Base-by-base conservation (phyloP, 2,329 filamentous ascomycete genomes). In the Graphilbum fragrans region DNA sequence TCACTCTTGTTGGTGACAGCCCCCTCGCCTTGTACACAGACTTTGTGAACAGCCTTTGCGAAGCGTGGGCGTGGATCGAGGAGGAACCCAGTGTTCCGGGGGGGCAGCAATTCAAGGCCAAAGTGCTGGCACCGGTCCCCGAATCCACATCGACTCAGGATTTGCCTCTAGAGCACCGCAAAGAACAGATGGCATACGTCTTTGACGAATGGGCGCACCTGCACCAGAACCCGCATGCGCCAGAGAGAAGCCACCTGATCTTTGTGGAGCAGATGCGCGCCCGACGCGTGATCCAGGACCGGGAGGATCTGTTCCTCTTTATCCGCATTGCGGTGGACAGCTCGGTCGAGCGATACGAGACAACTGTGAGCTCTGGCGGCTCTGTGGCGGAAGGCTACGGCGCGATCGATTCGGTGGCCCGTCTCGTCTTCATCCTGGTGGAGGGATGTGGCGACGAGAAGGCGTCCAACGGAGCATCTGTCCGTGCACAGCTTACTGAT, bases 131-230 rank as follows among this genome's bases (percentile, higher is more conserved):
- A 34, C 62, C 67, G 2, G 50, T 66, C 6, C 50, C 61, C 3
- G 60, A 62, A 31, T 57, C 61, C 10, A 57, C 62, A 8, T 5
- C 33, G 10, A 14, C 29, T 9, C 37, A 41, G 17, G 75, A 71
- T 19, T 74, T 80, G 43, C 70, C 76, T 38, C 61, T 67, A 16
- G 58, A 64, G 32, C 68, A 74, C 25, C 80, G 80, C 50, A 77
- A 80, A 47, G 86, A 94, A 47, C 86, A 95, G 58, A 77, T 94
- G 62, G 86, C 93, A 52, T 96, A 98, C 56, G 73, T 95, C 18
- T 95, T 98, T 54, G 87, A 90, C 35, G 92, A 98, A 63, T 98
- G 92, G 92, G 75, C 90, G 22, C 79, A 82, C 45, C 72, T 95
- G 8, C 82, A 73, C 63, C 82, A 82, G 58, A 85, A 86, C 52